These are phyloP conservation scores for Colletotrichum falcatum DNA, from an alignment of 2,329 filamentous ascomycete genomes.

Conservation along the genomic window DNA sequence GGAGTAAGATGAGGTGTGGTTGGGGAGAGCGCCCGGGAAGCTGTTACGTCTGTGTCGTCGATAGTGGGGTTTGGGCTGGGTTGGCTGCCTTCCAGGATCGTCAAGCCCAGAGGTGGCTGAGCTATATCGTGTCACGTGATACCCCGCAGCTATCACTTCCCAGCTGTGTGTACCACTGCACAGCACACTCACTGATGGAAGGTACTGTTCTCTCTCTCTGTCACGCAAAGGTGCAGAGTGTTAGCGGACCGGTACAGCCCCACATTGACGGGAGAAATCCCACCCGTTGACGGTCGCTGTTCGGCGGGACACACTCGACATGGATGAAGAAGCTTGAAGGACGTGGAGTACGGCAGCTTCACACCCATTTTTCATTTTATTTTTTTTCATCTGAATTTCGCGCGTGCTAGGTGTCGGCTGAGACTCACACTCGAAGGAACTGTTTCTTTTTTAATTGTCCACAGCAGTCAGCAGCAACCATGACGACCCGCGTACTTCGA, in stretches of 20 bases:
- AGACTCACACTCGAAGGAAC: background rate
- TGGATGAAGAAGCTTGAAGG: conserved; percentile 11
- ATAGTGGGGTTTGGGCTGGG: conserved; percentile 40
- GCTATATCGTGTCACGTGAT: conserved; percentile 51
- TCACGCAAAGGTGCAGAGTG: background rate
- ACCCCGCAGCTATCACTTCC: conserved; percentile 46
- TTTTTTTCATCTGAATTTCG: background rate
- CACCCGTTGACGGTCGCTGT: conserved; percentile 7
- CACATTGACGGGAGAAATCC: conserved; percentile 7
- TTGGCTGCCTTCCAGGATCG: conserved; percentile 32
- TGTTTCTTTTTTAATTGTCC: background rate
- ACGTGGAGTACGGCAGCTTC: conserved; percentile 2
- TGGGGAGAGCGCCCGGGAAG: conserved; percentile 37
- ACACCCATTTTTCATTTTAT: background rate
- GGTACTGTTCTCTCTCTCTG: background rate
- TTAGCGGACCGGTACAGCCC: background rate
- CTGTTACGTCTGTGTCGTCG: conserved; percentile 42
- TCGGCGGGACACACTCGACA: background rate
- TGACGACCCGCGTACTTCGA: conserved; percentile 48
- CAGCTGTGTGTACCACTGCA: background rate
- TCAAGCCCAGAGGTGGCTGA: conserved; percentile 39
- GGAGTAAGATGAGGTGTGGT: conserved; percentile 29
- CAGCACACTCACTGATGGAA: conserved; percentile 13
- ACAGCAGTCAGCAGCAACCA: conserved; percentile 35
- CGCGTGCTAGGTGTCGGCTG: background rate